These are phyloP conservation scores for Adansonia gregorii DNA, from an alignment of 441 rosid species.

Conservation along the genomic window DNA sequence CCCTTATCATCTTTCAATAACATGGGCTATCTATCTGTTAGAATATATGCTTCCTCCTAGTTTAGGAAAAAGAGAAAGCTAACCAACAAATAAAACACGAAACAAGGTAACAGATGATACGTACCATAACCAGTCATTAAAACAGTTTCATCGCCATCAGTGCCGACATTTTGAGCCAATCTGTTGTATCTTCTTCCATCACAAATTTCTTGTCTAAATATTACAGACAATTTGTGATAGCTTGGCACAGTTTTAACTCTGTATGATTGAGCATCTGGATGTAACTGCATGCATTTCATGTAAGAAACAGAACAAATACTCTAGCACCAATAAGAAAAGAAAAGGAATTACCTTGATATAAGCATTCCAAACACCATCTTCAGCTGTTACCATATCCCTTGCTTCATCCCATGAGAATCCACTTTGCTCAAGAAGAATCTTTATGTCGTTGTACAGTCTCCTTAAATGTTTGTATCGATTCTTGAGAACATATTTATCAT, in stretches of 20 bases:
- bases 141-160: conserved; percentile 41
- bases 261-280: conserved; percentile 85
- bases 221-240: conserved; percentile 70
- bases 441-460: conserved; percentile 75
- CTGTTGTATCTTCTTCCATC: conserved; percentile 79
- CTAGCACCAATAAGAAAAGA: conserved; percentile 16
- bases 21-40: background rate
- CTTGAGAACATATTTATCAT: conserved; percentile 81
- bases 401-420: conserved; percentile 88
- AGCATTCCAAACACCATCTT: conserved; percentile 71
- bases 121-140: conserved; percentile 50
- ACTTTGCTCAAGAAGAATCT: conserved; percentile 59
- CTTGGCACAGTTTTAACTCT: conserved; percentile 84
- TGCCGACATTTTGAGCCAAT: conserved; percentile 57
- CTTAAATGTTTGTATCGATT: conserved; percentile 84
- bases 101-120: conserved; percentile 30
- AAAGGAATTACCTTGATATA: conserved; percentile 60
- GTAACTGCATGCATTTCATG: conserved; percentile 53
- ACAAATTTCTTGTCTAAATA: conserved; percentile 67
- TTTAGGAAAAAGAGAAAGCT: conserved; percentile 13
- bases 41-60: background rate
- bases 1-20: background rate
- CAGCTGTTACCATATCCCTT: conserved; percentile 80
- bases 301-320: conserved; percentile 33
- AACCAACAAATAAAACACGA: conserved; percentile 6